Evolutionary conservation across 495 filamentous ascomycete species (phyloP), one percentile per base, ranked within the genome.

Genomic region (Penicillium canariense): DNA sequence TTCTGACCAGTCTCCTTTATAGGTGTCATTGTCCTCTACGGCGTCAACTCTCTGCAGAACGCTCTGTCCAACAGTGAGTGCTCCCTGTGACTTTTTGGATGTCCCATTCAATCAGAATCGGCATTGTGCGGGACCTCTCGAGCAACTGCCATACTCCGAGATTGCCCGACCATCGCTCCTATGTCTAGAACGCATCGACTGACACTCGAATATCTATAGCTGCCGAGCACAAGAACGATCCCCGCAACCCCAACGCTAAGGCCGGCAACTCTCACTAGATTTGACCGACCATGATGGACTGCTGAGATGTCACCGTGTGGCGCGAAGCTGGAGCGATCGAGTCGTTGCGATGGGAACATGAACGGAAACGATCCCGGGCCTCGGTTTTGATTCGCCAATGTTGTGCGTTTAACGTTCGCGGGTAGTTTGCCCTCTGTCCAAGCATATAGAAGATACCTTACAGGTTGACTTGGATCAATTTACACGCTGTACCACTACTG

Each of bases 211-310:
- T 52, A 38, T 46, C 47, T 48, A 47, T 66, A 97, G 93, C 83
- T 77, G 89, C 86, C 54, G 88, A 97, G 71, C 96, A 81, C 85
- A 92, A 89, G 85, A 93, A 94, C 80, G 93, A 97, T 78, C 92
- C 93, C 58, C 83, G 93, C 69, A 96, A 96, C 82, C 88, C 87
- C 62, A 78, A 82, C 68, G 73, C 76, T 34, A 87, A 87, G 81
- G 61, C 66, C 23, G 58, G 59, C 36, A 78, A 81, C 40, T 67
- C 66, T 59, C 72, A 74, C 67, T 77, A 76, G 71, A 67, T 63
- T 58, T 32, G 54, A 47, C 44, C 52, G 31, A 55, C 46, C 42
- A 53, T 56, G 50, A 54, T 43, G 49, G 22, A 36, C 27, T 48
- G 53, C 35, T 59, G 64, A 58, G 50, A 61, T 55, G 35, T 38